Evolutionary conservation across 2,329 filamentous ascomycete species (phyloP).

Genomic region (Lomentospora prolificans): DNA sequence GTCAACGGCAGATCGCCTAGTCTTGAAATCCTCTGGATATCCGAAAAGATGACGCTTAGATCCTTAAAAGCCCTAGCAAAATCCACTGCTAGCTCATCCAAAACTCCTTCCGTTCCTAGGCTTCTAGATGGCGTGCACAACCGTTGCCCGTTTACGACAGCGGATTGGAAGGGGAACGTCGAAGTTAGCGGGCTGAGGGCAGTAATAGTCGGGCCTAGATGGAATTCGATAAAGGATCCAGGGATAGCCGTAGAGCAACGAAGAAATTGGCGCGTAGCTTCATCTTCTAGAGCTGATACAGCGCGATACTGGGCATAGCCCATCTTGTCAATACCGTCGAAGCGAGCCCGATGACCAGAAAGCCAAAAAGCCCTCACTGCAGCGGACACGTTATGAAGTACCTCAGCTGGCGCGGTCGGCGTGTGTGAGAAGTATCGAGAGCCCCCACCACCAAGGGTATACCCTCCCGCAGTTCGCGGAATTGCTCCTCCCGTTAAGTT

Average conservation of each 20-base stretch:
- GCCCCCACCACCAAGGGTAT: conserved; percentile 50
- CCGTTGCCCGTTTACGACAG: conserved; percentile 8
- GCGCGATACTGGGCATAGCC: conserved; percentile 73
- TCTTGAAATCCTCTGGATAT: conserved; percentile 65
- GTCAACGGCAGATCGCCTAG: conserved; percentile 78
- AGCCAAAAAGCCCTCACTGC: conserved; percentile 86
- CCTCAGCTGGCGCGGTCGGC: conserved; percentile 75
- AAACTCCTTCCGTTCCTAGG: conserved; percentile 72
- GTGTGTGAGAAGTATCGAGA: conserved; percentile 86
- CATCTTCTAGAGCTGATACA: conserved; percentile 65
- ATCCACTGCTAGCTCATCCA: conserved; percentile 77
- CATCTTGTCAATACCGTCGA: conserved; percentile 63
- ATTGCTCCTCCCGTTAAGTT: conserved; percentile 85
- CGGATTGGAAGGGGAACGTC: conserved; percentile 30
- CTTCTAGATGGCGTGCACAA: conserved; percentile 40
- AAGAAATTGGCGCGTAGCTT: conserved; percentile 59
- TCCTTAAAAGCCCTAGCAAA: conserved; percentile 83
- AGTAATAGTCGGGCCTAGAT: conserved; percentile 79
- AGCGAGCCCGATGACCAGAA: conserved; percentile 81
- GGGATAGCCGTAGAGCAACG: conserved; percentile 45
- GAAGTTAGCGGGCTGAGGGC: conserved; percentile 65
- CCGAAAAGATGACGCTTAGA: conserved; percentile 66
- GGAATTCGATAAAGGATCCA: conserved; percentile 83
- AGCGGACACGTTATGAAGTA: conserved; percentile 89
- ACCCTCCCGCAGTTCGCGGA: conserved; percentile 81